Evolutionary conservation across 768 basidiomycete species (phyloP), one percentile per base, ranked within the genome.

Genomic region (Pleurotus tuoliensis): DNA sequence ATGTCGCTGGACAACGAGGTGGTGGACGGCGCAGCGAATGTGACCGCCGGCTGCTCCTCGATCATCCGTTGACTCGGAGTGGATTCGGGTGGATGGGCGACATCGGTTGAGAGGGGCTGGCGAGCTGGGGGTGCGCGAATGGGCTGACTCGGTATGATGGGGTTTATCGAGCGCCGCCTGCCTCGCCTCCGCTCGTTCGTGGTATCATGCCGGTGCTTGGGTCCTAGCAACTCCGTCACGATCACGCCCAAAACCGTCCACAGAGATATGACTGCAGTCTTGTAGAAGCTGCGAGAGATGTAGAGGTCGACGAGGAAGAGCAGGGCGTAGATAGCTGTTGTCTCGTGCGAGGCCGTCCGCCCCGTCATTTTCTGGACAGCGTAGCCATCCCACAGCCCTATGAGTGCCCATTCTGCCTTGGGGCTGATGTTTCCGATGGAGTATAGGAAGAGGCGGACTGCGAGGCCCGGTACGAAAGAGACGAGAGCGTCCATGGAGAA

Each of bases 321-420:
- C 22, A 53, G 15, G 39, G 8, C 37, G 15, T 38, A 53, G 34
- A 53, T 39, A 5, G 41, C 18, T 9, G 51, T 37, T n/a, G 51
- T 39, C 18, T 53, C 51, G 22, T 39, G 41, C 9, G 51, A 53
- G 9, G 41, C 39, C 18, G 51, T 8, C 11, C 20, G 51, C 38
- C 38, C 51, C 39, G 51, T 20, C 38, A 41, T 53, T 24, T 53
- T 37, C 18, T 22, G 51, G 16, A 53, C 51, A n/a, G 51, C 51
- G 20, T 53, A 53, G 39, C 51, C 51, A n/a, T 53, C 51, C 51
- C 51, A 53, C 24, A 53, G n/a, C 16, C 51, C 51, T 39, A 53
- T 41, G 16, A 53, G 51, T 40, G 51, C 51, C 51, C 51, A 53
- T 11, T 24, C 51, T 18, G 51, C 51, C 20, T 40, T 53, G 39